Percentiles rank a stretch among this genome's conserved stretches.
phyloP scores from a whole-genome alignment of 164 flowering plant genomes.

The Cinnamomum micranthum region DNA sequence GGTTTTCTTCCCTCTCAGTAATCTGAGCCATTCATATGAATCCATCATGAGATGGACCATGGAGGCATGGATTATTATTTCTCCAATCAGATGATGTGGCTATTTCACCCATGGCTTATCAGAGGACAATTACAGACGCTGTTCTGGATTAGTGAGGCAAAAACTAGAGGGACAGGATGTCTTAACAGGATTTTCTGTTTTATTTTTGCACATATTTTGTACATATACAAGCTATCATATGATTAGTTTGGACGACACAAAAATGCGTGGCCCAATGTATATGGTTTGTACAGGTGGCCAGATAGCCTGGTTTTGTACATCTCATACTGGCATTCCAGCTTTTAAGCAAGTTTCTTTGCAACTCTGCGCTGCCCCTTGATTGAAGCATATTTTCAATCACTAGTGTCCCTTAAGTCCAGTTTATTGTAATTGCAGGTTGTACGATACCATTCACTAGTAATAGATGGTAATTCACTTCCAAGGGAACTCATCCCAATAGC shows the following conservation, averaged over 20 bases:
- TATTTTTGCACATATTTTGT: too few relatives aligned
- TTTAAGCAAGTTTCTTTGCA: background rate
- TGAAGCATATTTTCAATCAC: background rate
- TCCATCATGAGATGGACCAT: background rate
- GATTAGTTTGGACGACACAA: background rate
- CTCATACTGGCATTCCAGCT: background rate
- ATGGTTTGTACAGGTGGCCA: too few relatives aligned
- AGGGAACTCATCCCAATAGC: slow-evolving; percentile 82
- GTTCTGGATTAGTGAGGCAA: background rate
- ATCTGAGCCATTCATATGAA: background rate
- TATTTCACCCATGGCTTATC: background rate
- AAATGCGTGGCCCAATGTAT: background rate
- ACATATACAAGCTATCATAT: background rate
- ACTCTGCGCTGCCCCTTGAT: too few relatives aligned
- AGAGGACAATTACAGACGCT: background rate
- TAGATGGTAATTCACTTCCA: slow-evolving; percentile 77
- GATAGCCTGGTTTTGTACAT: too few relatives aligned
- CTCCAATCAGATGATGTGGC: background rate
- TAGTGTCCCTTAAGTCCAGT: slow-evolving; percentile 1
- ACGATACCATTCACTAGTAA: slow-evolving; percentile 90
- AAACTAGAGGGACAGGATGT: background rate
- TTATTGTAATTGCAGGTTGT: slow-evolving; percentile 63
- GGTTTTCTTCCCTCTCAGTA: background rate
- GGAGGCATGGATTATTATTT: background rate
- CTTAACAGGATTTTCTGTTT: background rate